A percentile compares a stretch with the other conserved stretches of the same genome.
Evolutionary conservation across 78 protist genomes (phyloP).

Genomic region (slime mould (Dictyostelium discoideum)): DNA sequence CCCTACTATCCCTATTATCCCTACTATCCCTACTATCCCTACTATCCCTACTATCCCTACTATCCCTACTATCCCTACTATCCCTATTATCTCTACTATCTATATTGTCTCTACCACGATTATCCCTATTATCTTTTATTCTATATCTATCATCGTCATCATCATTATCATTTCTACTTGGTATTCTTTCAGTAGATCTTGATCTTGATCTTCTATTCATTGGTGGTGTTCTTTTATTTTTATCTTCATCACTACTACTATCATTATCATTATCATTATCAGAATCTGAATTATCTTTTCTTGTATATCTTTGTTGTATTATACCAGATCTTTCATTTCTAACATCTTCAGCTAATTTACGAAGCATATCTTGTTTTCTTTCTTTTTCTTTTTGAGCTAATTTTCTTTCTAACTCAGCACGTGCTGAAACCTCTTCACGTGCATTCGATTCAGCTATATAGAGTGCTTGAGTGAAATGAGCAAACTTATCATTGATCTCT

Average conservation of each 20-base stretch:
- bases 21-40: neutral
- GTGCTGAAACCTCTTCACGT: slow-evolving; percentile 89
- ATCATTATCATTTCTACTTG: neutral
- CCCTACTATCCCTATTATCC: neutral
- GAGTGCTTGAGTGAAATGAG: slow-evolving; percentile 95
- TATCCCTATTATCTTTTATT: neutral
- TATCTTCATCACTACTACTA: slow-evolving; percentile 2
- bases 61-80: neutral
- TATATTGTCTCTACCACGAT: neutral
- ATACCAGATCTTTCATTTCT: slow-evolving; percentile 37
- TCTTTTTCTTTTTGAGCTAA: slow-evolving; percentile 70
- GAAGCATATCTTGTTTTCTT: slow-evolving; percentile 68
- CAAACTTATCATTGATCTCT: slow-evolving; percentile 93
- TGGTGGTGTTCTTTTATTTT: slow-evolving; percentile 11
- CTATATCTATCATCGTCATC: neutral
- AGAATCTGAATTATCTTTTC: neutral
- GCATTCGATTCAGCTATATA: slow-evolving; percentile 94
- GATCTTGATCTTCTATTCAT: neutral
- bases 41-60: neutral
- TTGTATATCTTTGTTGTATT: neutral
- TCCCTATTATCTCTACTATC: neutral
- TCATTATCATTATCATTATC: neutral
- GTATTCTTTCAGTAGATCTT: neutral
- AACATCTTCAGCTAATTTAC: slow-evolving; percentile 59
- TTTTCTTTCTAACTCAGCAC: slow-evolving; percentile 65